Conservation (phyloP, 306 rosid genomes). For the Mucuna pruriens region DNA sequence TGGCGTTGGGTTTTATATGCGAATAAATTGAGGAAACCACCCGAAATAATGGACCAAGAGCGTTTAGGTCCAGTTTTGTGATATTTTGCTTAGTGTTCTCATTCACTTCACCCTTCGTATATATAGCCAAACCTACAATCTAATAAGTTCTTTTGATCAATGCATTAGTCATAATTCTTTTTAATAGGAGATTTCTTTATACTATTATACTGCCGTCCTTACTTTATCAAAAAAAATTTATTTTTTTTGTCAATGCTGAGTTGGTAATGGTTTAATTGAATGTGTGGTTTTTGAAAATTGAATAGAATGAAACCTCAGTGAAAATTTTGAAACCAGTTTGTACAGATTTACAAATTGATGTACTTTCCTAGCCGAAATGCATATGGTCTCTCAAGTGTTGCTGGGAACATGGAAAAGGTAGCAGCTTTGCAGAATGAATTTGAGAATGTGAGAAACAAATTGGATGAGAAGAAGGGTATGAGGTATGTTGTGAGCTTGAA, state of each 20-base stretch:
- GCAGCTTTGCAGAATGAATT: constrained; percentile 74
- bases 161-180: neutral
- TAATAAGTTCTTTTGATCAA: neutral
- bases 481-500: constrained; percentile 55
- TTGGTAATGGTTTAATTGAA: neutral
- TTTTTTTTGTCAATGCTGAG: neutral
- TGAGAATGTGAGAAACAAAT: constrained; percentile 62
- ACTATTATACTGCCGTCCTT: neutral
- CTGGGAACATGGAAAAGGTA: constrained; percentile 80
- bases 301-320: neutral
- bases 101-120: neutral
- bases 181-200: neutral
- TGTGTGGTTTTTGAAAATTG: neutral
- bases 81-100: neutral
- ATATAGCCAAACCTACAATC: neutral
- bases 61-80: neutral
- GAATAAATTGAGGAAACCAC: no score
- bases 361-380: constrained; percentile 77
- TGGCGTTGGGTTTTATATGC: no score
- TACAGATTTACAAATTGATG: constrained; percentile 33
- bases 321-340: constrained; percentile 3
- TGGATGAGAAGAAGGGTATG: constrained; percentile 87
- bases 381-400: constrained; percentile 80
- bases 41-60: neutral
- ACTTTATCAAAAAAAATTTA: no score